Conservation (phyloP, 139 green algal species). For the Micractinium sp. region DNA sequence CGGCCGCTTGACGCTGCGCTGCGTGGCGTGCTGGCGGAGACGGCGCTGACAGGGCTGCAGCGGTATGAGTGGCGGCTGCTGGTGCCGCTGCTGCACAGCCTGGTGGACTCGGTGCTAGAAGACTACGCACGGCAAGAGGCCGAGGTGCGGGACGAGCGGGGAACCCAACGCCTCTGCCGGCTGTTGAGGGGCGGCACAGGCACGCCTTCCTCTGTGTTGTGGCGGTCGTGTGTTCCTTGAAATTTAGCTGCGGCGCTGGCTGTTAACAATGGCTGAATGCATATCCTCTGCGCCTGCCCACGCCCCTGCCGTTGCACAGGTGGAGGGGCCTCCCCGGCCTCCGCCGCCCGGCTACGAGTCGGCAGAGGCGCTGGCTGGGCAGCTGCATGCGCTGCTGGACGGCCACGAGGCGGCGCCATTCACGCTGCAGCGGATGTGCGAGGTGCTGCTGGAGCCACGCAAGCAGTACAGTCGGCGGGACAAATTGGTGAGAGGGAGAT, state of each 20-base stretch:
- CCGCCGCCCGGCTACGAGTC: slow-evolving; percentile 36
- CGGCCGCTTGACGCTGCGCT: slow-evolving; percentile 4
- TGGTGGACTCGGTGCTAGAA: slow-evolving; percentile 43
- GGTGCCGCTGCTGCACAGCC: slow-evolving; percentile 57
- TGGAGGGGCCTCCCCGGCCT: slow-evolving; percentile 56
- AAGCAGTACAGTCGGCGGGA: slow-evolving; percentile 74
- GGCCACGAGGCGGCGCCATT: slow-evolving; percentile 60
- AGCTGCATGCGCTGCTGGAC: slow-evolving; percentile 53
- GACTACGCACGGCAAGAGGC: slow-evolving; percentile 20
- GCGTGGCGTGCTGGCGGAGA: slow-evolving; percentile 64
- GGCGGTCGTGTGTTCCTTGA: no score
- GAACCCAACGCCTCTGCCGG: neutral
- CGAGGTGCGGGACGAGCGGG: neutral
- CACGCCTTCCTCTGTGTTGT: no score
- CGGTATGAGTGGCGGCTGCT: slow-evolving; percentile 67
- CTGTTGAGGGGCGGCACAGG: no score
- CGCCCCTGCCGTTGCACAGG: neutral
- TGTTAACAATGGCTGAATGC: neutral
- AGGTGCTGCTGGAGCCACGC: slow-evolving; percentile 76
- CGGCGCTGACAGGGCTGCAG: slow-evolving; percentile 52
- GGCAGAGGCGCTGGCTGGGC: slow-evolving; percentile 1
- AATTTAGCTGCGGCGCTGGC: no score
- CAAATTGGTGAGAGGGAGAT: slow-evolving; percentile 59
- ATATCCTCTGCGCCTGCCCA: neutral
- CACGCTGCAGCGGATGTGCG: slow-evolving; percentile 80